A percentile compares a stretch with the other conserved stretches of the same genome.
Conservation (phyloP, 2,329 filamentous ascomycete genomes). For the Akanthomyces muscarius region DNA sequence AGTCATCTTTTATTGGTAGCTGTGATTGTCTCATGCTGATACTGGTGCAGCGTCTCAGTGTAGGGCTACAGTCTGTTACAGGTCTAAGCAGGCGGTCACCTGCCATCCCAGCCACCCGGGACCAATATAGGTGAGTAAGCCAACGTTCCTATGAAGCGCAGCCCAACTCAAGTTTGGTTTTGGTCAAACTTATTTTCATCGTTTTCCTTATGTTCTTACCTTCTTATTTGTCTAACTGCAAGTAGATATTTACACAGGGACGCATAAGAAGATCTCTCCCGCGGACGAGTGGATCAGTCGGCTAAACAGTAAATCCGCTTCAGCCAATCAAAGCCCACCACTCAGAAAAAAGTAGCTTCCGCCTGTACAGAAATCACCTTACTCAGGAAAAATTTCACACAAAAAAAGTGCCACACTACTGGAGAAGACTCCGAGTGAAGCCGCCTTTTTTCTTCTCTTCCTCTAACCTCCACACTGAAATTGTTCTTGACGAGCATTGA, state of each 20-base stretch:
- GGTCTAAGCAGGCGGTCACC: too few relatives aligned
- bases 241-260: too few relatives aligned
- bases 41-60: neutral
- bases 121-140: too few relatives aligned
- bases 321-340: constrained; percentile 19
- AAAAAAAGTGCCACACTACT: constrained; percentile 25
- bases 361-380: neutral
- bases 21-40: neutral
- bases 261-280: too few relatives aligned
- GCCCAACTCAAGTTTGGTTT: too few relatives aligned
- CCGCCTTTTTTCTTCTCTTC: neutral
- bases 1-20: neutral
- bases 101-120: too few relatives aligned
- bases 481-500: neutral
- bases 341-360: constrained; percentile 12
- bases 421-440: constrained; percentile 2
- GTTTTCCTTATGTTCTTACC: too few relatives aligned
- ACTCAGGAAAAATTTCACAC: constrained; percentile 30
- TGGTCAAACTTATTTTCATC: too few relatives aligned
- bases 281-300: neutral
- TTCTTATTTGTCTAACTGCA: too few relatives aligned
- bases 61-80: too few relatives aligned
- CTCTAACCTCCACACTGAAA: neutral
- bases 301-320: constrained; percentile 20
- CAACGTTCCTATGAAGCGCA: too few relatives aligned